Percentiles rank a stretch among this genome's conserved stretches.
Conservation (phyloP, 2,329 filamentous ascomycete species). For the Fusarium sp. region DNA sequence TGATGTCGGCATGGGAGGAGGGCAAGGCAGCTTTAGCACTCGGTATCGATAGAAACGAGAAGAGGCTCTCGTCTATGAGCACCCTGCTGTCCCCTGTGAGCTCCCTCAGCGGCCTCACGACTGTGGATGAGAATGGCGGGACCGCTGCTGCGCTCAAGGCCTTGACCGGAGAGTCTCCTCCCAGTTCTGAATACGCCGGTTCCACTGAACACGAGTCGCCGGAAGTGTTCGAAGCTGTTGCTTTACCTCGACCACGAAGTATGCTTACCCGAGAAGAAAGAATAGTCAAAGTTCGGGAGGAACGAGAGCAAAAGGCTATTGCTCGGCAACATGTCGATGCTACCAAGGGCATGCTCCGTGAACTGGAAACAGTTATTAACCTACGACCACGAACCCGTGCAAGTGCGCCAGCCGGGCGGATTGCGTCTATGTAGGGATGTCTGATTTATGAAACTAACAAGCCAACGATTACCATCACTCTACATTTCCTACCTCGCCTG, state of each 20-base stretch:
- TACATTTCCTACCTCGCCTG: conserved; percentile 11
- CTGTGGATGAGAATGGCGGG: conserved; percentile 64
- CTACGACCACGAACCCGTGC: conserved; percentile 56
- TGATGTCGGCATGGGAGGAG: conserved; percentile 87
- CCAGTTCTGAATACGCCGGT: conserved; percentile 62
- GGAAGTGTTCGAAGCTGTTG: conserved; percentile 92
- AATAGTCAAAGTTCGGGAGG: conserved; percentile 87
- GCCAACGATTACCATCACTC: conserved; percentile 15
- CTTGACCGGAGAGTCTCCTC: conserved; percentile 76
- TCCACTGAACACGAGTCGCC: conserved; percentile 73
- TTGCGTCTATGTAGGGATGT: conserved; percentile 57
- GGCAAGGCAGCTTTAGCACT: conserved; percentile 85
- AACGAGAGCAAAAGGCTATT: conserved; percentile 78
- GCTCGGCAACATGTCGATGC: conserved; percentile 81
- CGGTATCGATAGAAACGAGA: conserved; percentile 84
- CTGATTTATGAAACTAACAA: conserved; percentile 13
- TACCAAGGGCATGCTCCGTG: conserved; percentile 88
- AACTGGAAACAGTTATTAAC: conserved; percentile 89
- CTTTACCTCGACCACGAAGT: conserved; percentile 75
- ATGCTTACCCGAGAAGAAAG: conserved; percentile 86
- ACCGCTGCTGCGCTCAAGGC: conserved; percentile 75
- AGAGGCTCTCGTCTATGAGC: conserved; percentile 72
- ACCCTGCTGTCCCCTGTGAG: conserved; percentile 67
- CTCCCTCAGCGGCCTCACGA: conserved; percentile 75
- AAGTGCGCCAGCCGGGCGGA: conserved; percentile 53